Conservation (phyloP, 495 filamentous ascomycete genomes). For the Echria macrotheca region DNA sequence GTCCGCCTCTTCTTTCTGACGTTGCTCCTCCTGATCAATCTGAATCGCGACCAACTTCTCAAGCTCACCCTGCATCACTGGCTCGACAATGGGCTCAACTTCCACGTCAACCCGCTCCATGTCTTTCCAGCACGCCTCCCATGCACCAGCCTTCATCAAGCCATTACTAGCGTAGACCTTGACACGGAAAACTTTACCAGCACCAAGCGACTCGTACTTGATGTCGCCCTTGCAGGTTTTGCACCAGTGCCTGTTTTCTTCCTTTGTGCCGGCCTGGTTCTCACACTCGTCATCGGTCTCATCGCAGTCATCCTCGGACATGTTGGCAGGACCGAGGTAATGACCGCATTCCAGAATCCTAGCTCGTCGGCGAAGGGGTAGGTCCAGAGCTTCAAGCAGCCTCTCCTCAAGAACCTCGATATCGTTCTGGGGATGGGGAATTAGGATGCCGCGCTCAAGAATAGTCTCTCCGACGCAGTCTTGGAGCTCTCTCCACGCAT, state of each 20-base stretch:
- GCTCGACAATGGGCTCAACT: constrained; percentile 58
- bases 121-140: constrained; percentile 89
- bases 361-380: constrained; percentile 56
- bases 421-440: constrained; percentile 84
- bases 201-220: constrained; percentile 38
- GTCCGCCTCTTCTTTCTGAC: constrained; percentile 29
- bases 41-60: constrained; percentile 35
- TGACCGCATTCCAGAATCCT: constrained; percentile 77
- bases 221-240: constrained; percentile 53
- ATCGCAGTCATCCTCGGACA: constrained; percentile 37
- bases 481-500: constrained; percentile 68
- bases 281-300: constrained; percentile 45
- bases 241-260: constrained; percentile 52
- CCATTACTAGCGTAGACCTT: constrained; percentile 92
- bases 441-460: constrained; percentile 74
- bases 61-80: constrained; percentile 36
- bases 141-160: constrained; percentile 83
- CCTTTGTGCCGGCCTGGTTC: constrained; percentile 24
- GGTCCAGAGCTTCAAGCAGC: constrained; percentile 79
- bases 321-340: constrained; percentile 47
- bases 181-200: constrained; percentile 66
- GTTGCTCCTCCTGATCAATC: constrained; percentile 25
- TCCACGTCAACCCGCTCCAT: constrained; percentile 98
- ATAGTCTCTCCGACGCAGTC: constrained; percentile 74
- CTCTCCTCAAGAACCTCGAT: constrained; percentile 91